Evolutionary conservation across 1,284 basidiomycete species (phyloP), one percentile per base, ranked within the genome.

Genomic region (Ceratobasidium sp.): DNA sequence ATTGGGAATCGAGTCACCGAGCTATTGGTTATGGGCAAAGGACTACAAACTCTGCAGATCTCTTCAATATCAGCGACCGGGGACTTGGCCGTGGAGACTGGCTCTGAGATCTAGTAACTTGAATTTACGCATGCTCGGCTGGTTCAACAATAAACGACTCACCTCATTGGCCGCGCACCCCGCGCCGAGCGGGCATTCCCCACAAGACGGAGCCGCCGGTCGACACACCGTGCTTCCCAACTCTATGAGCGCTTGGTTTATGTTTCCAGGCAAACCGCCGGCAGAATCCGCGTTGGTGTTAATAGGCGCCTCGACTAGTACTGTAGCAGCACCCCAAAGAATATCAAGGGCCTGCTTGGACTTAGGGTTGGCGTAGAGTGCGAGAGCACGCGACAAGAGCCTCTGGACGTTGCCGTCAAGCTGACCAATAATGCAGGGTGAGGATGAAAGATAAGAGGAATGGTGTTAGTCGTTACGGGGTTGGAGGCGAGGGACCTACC

Each of bases 401-500:
- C 92, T 85, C 75, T 92, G 87, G 5, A 97, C 90, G 76, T 98
- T 98, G 27, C 95, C 95, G 76, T 98, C 95, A 53, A 97, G 82
- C 91, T 93, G 74, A 59, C 16, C 44, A 23, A 16, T 5, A 33
- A 52, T 16, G 50, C 11, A 56, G 30, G 1, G 58, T 33, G 30
- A 16, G 13, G 33, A 36, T 11, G 11, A 23, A 13, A 60, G 13
- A 39, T 27, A 14, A 21, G 29, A 29, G 21, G 44, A 30, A 21
- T 14, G 23, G 54, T 60, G 27, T 30, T 71, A 53, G 46, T 50
- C 23, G 47, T 50, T 50, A 50, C 21, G 21, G 14, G 9, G n/a
- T 4, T 41, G 29, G 39, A 36, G 49, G n/a, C 23, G 27, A 53
- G 67, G 16, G 21, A 81, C 87, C 76, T 76, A 93, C 92, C 56